Evolutionary conservation across 2,329 filamentous ascomycete genomes (phyloP).

Genomic region (Ustulina deusta): DNA sequence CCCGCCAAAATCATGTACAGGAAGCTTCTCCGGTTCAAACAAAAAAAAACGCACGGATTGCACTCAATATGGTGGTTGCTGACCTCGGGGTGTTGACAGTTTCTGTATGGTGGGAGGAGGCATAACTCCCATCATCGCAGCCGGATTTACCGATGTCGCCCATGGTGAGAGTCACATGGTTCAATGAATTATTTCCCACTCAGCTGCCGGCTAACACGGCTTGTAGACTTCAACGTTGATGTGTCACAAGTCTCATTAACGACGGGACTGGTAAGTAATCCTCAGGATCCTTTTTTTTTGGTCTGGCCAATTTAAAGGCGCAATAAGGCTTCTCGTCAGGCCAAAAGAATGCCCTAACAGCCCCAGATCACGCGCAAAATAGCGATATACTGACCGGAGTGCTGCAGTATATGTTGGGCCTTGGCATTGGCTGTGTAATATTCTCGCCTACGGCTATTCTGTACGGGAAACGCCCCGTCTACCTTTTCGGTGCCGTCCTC

Average conservation of each 20-base stretch:
- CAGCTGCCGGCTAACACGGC: slow-evolving; percentile 34
- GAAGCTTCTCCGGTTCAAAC: neutral
- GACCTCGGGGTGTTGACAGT: slow-evolving; percentile 4
- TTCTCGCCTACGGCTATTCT: slow-evolving; percentile 92
- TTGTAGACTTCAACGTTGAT: slow-evolving; percentile 68
- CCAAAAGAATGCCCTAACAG: neutral
- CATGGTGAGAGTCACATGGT: slow-evolving; percentile 53
- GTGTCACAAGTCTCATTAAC: slow-evolving; percentile 84
- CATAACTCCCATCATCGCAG: slow-evolving; percentile 89
- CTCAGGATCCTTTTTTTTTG: neutral
- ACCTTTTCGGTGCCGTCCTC: slow-evolving; percentile 80
- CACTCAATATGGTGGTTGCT: neutral
- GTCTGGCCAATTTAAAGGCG: neutral
- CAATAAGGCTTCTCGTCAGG: neutral
- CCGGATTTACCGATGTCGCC: slow-evolving; percentile 87
- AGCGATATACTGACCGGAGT: slow-evolving; percentile 1
- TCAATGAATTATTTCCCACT: slow-evolving; percentile 47
- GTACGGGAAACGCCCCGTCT: slow-evolving; percentile 90
- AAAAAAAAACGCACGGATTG: neutral
- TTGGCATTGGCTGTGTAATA: slow-evolving; percentile 86
- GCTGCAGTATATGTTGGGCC: slow-evolving; percentile 82
- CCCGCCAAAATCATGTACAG: neutral
- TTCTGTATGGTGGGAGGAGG: slow-evolving; percentile 95
- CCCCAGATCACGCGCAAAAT: neutral
- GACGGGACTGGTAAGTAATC: slow-evolving; percentile 35